A percentile compares a stretch with the other conserved stretches of the same genome.
phyloP scores from a whole-genome alignment of 2,329 filamentous ascomycete species.

The Xylaria sp. region DNA sequence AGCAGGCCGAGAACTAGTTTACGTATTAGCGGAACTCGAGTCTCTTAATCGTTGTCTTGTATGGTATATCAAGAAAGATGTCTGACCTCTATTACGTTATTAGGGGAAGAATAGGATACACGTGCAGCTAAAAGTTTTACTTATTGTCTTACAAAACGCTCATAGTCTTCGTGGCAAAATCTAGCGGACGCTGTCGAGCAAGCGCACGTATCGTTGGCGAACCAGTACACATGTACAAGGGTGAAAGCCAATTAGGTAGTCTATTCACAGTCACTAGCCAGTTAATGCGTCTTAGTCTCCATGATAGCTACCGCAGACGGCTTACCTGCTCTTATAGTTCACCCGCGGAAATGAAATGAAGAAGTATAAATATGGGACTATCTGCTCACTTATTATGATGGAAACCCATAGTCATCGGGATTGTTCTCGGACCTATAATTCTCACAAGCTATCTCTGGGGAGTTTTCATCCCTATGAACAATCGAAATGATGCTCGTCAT shows the following conservation, averaged over 20 bases:
- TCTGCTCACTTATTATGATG: background rate
- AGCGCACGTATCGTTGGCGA: background rate
- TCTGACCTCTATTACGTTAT: background rate
- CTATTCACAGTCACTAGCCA: background rate
- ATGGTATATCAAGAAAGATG: background rate
- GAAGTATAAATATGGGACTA: constrained; percentile 16
- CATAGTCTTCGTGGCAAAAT: background rate
- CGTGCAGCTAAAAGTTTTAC: constrained; percentile 1
- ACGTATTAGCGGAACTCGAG: background rate
- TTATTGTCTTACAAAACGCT: constrained; percentile 2
- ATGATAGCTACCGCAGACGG: background rate
- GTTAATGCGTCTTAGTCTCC: background rate
- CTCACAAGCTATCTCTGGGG: background rate
- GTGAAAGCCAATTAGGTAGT: background rate
- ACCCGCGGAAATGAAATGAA: background rate
- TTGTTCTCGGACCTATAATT: background rate
- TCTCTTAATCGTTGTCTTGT: background rate
- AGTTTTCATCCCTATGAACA: background rate
- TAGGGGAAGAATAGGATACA: background rate
- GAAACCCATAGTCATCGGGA: background rate
- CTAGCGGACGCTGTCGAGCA: background rate
- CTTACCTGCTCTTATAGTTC: background rate
- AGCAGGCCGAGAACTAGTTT: background rate
- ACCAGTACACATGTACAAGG: background rate
- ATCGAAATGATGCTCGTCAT: constrained; percentile 17